Base-by-base conservation (phyloP, 1,139 yeast genomes). In the Scheffersomyces illinoinensis region DNA sequence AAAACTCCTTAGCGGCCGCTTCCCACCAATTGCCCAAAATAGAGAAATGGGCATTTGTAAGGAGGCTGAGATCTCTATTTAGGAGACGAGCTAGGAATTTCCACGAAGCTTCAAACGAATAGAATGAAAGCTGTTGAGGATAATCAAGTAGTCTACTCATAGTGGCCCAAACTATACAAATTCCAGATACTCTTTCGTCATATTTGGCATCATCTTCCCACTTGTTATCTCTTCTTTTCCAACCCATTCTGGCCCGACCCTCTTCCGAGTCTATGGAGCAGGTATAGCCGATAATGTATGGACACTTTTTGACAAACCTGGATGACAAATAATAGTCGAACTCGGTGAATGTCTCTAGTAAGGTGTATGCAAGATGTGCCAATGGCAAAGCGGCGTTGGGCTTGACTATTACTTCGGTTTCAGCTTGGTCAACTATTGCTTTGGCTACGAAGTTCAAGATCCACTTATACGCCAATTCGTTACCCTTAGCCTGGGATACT, bases 11-110 rank as follows among this genome's bases (percentile, higher is more conserved):
- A 0, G 91, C 95, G 53, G 90, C 82, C 6, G 93, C 87, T 64
- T 96, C 99, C 97, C 98, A 92, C 97, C 98, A 93, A 52, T 90
- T 85, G 1, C 93, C 88, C 7, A 88, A 82, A 1, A 90, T 84
- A 0, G 88, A 80, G 69, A 83, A 93, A 69, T 93, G 97, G 0
- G 90, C 84, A 64, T 92, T 89, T 0, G 85, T 78, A 17, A 92
- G 69, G 12, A 84, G 70, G 0, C 74, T 73, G 5, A 68, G 49
- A 2, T 85, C 81, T 1, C 84, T 78, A 71, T 95, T 93, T 52
- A 89, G 77, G 59, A 86, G 74, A 54, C 98, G 79, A 0, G 97
- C 89, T 43, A 90, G 66, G 70, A 91, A 84, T 46, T 69, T 76
- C 99, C 99, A 95, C 84, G 93, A 72, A 78, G 92, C 66, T 62